phyloP scores from a whole-genome alignment of 1,284 basidiomycete species.

The Marasmius oreades region DNA sequence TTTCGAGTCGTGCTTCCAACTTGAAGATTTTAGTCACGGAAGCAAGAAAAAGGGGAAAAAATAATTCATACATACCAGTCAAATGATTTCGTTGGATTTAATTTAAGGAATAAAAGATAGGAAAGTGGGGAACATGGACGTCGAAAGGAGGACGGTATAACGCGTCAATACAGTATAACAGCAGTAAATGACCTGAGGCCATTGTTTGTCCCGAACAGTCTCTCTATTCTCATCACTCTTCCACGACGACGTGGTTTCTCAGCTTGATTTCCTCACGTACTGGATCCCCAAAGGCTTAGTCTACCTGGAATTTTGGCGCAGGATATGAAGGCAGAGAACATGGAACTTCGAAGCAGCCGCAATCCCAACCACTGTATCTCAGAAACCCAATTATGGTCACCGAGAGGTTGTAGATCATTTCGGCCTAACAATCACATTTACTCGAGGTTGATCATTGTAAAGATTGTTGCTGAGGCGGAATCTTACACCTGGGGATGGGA shows the following conservation, averaged over 20 bases:
- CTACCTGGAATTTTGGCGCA: no score
- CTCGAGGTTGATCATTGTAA: no score
- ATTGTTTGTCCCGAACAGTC: not conserved
- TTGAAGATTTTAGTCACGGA: not conserved
- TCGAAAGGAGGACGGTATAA: not conserved
- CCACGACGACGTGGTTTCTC: not conserved
- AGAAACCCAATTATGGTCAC: no score
- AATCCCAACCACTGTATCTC: no score
- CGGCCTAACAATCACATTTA: no score
- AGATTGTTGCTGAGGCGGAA: no score
- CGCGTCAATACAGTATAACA: not conserved
- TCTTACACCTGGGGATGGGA: no score
- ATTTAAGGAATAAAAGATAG: not conserved
- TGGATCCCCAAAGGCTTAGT: no score
- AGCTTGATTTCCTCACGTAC: not conserved
- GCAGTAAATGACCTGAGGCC: not conserved
- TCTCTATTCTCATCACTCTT: not conserved
- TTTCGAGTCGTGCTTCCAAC: constrained; percentile 1
- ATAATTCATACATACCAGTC: not conserved
- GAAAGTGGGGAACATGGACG: not conserved
- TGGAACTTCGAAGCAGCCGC: no score
- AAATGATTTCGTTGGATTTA: not conserved
- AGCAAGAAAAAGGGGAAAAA: not conserved
- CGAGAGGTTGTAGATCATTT: no score
- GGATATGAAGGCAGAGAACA: no score